Evolutionary conservation across 2,329 filamentous ascomycete species (phyloP).

Genomic region (Colletotrichum somersetense): DNA sequence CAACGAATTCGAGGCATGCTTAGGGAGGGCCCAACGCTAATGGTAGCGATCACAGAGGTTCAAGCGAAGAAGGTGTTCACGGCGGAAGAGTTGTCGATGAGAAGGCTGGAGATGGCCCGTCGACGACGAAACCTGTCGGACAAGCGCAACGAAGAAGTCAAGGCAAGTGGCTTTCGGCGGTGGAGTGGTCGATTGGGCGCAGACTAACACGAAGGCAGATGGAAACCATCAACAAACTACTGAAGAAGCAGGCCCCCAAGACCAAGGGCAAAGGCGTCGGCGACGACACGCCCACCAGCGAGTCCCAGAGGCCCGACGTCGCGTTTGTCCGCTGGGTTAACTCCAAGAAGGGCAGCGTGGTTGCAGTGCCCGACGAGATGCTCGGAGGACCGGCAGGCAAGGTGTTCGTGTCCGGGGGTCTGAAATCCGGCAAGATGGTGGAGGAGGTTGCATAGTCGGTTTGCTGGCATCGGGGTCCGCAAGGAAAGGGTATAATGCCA

Average conservation of each 20-base stretch:
- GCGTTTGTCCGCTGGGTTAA: slow-evolving; percentile 79
- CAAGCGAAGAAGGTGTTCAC: slow-evolving; percentile 74
- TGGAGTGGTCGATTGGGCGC: background rate
- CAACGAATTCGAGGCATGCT: background rate
- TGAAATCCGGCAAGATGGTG: slow-evolving; percentile 63
- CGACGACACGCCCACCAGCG: slow-evolving; percentile 62
- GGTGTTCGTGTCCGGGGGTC: slow-evolving; percentile 62
- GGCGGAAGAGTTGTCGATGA: slow-evolving; percentile 72
- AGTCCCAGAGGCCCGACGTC: slow-evolving; percentile 65
- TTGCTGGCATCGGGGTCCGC: background rate
- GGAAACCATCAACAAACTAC: slow-evolving; percentile 91
- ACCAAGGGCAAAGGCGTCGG: slow-evolving; percentile 68
- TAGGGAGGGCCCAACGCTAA: slow-evolving; percentile 40
- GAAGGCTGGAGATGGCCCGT: slow-evolving; percentile 72
- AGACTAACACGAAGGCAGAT: slow-evolving; percentile 64
- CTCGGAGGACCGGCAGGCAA: slow-evolving; percentile 71
- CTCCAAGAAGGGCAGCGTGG: slow-evolving; percentile 70
- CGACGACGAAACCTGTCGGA: slow-evolving; percentile 73
- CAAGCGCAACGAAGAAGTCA: slow-evolving; percentile 74
- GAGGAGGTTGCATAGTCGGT: slow-evolving; percentile 63
- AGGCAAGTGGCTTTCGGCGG: slow-evolving; percentile 56
- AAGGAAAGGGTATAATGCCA: background rate
- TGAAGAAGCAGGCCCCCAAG: slow-evolving; percentile 88
- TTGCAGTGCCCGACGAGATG: slow-evolving; percentile 78
- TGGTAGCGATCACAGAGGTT: slow-evolving; percentile 61